phyloP scores from a whole-genome alignment of 2,329 filamentous ascomycete genomes.

The Alternaria metachromatica region DNA sequence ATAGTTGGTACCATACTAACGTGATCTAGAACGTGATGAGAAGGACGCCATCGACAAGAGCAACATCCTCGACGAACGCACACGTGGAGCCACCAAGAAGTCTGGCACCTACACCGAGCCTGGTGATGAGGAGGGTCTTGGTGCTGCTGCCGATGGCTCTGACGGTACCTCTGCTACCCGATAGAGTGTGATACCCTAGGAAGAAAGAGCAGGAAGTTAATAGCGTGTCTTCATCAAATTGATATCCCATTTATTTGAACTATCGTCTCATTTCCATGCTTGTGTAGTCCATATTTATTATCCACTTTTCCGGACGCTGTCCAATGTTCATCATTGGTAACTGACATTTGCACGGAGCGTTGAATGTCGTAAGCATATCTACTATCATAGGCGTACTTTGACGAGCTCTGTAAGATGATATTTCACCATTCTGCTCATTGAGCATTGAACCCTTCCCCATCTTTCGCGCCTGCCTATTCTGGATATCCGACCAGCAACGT shows the following conservation, averaged over 20 bases:
- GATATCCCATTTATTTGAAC: background rate
- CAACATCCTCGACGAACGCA: constrained; percentile 57
- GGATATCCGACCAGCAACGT: background rate
- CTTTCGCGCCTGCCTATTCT: background rate
- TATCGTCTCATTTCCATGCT: background rate
- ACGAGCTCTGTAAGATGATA: background rate
- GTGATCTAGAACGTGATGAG: constrained; percentile 48
- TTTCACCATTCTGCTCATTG: background rate
- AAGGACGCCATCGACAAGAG: constrained; percentile 56
- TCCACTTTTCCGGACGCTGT: no score
- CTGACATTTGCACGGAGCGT: no score
- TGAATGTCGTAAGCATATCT: no score
- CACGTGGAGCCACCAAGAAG: constrained; percentile 56
- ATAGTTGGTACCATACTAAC: no score
- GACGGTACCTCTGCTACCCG: constrained; percentile 41
- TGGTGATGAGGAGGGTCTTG: constrained; percentile 59
- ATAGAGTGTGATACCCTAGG: background rate
- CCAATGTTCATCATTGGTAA: no score
- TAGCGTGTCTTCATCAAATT: background rate
- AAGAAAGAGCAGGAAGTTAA: accelerated
- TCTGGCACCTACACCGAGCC: constrained; percentile 58
- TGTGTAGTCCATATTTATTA: no score
- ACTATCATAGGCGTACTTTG: background rate
- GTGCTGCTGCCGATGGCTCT: constrained; percentile 45
- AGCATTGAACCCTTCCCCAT: background rate